Conservation (phyloP, 495 filamentous ascomycete genomes). For the Trichoderma orchidacearum region DNA sequence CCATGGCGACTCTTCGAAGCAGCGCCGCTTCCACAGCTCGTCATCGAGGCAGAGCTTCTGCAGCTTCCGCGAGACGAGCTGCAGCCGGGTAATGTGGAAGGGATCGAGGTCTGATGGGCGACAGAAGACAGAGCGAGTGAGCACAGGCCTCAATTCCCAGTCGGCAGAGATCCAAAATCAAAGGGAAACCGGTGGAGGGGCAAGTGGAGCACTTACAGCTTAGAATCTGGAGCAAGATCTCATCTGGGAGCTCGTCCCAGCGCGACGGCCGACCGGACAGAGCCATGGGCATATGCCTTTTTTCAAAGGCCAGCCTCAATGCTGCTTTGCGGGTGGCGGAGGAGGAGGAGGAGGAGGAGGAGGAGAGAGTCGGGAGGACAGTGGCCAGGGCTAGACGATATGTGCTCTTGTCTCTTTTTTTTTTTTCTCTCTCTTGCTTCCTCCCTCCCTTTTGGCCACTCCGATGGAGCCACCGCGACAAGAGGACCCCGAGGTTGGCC, state of each 20-base stretch:
- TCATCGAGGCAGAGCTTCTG: conserved; percentile 61
- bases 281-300: not conserved
- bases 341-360: not conserved
- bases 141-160: not conserved
- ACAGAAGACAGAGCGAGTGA: not conserved
- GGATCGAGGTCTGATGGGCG: conserved; percentile 49
- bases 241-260: conserved; percentile 43
- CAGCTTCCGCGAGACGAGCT: conserved; percentile 55
- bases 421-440: too few species aligned
- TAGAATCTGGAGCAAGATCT: conserved; percentile 63
- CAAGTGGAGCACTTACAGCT: conserved; percentile 41
- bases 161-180: not conserved
- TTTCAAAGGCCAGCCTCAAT: not conserved
- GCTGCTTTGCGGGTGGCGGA: not conserved
- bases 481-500: not conserved
- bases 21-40: conserved; percentile 59
- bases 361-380: too few species aligned
- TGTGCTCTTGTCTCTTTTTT: too few species aligned
- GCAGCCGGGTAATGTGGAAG: conserved; percentile 52
- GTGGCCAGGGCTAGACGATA: not conserved
- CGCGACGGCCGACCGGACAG: not conserved
- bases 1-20: conserved; percentile 55
- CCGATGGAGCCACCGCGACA: not conserved
- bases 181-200: not conserved
- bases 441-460: not conserved